A percentile compares a stretch with the other conserved stretches of the same genome.
These are phyloP conservation scores for Vaccinium darrowii DNA, from an alignment of 148 eudicot genomes.

Conservation along the genomic window DNA sequence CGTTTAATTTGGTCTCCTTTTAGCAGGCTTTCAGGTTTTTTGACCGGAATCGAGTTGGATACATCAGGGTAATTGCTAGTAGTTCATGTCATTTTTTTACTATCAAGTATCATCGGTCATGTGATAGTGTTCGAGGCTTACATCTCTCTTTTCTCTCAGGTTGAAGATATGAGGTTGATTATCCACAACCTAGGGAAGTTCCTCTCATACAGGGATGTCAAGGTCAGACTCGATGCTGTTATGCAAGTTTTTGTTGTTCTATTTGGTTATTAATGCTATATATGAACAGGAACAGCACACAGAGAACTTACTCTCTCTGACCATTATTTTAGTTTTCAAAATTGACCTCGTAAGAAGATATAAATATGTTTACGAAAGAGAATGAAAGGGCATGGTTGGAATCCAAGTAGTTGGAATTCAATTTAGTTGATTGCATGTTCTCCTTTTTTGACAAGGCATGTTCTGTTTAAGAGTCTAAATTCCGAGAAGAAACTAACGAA, in stretches of 20 bases:
- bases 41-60: slow-evolving; percentile 88
- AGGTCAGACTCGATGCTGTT: slow-evolving; percentile 46
- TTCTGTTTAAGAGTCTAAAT: background rate
- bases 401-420: background rate
- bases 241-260: background rate
- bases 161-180: slow-evolving; percentile 87
- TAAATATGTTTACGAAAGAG: background rate
- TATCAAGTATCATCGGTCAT: no score
- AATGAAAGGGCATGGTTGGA: background rate
- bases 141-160: slow-evolving; percentile 37
- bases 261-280: background rate
- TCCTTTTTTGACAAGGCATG: background rate
- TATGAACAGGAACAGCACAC: background rate
- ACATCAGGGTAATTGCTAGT: slow-evolving; percentile 60
- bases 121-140: background rate
- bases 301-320: background rate
- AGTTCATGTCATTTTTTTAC: background rate
- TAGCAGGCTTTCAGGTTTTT: slow-evolving; percentile 96
- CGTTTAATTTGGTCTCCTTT: background rate
- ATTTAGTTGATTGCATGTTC: background rate
- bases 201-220: slow-evolving; percentile 85
- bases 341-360: background rate
- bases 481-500: background rate
- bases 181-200: slow-evolving; percentile 82
- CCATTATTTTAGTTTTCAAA: background rate